phyloP scores from a whole-genome alignment of 768 basidiomycete species.

The Tricholoma matsutake region DNA sequence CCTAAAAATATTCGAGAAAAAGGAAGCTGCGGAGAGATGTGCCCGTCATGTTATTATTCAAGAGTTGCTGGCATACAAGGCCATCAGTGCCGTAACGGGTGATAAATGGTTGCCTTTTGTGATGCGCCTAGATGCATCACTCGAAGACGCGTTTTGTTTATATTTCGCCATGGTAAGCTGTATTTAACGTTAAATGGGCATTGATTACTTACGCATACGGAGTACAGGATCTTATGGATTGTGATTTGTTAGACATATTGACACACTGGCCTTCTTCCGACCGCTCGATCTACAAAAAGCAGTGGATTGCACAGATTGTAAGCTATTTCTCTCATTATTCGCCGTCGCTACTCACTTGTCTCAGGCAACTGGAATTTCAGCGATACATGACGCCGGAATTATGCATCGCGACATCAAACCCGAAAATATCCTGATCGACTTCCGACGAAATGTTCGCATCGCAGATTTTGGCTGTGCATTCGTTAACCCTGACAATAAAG shows the following conservation, averaged over 20 bases:
- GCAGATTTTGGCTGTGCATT: constrained; percentile 40
- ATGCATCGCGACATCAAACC: constrained; percentile 71
- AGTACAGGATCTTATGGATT: constrained; percentile 37
- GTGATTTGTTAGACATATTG: constrained; percentile 33
- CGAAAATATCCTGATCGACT: constrained; percentile 63
- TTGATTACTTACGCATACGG: background rate
- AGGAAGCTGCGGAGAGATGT: constrained; percentile 8
- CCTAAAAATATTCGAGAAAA: constrained; percentile 33
- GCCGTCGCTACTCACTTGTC: background rate
- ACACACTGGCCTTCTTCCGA: constrained; percentile 16
- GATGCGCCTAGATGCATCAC: constrained; percentile 35
- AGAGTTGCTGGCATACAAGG: constrained; percentile 35
- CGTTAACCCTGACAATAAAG: constrained; percentile 7
- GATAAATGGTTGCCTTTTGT: constrained; percentile 30
- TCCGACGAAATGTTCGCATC: constrained; percentile 36
- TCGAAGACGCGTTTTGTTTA: constrained; percentile 27
- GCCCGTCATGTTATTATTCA: constrained; percentile 18
- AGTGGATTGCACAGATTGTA: constrained; percentile 42
- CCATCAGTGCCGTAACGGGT: constrained; percentile 22
- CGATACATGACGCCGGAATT: constrained; percentile 57
- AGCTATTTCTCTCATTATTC: background rate
- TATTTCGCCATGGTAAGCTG: constrained; percentile 39
- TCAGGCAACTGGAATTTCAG: constrained; percentile 38
- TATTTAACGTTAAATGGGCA: background rate
- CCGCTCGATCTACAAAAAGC: constrained; percentile 26